These are phyloP conservation scores for Cladosporium austrohemisphaericum DNA, from an alignment of 2,329 filamentous ascomycete species.

Conservation along the genomic window DNA sequence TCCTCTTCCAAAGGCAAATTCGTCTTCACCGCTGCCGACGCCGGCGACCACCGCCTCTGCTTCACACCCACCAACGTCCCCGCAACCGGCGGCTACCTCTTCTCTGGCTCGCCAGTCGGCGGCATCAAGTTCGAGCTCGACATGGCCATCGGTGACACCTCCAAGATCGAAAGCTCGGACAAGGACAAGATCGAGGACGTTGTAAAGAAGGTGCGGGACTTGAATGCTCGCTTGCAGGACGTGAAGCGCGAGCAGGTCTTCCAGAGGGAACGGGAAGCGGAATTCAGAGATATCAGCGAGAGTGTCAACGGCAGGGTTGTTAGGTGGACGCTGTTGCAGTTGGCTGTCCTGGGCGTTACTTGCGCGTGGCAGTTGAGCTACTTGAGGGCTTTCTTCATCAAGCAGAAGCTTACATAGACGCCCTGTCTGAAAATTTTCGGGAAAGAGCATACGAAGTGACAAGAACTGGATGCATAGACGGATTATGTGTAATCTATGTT, in stretches of 20 bases:
- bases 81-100: slow-evolving; percentile 68
- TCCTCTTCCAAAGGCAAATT: slow-evolving; percentile 75
- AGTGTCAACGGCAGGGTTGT: slow-evolving; percentile 86
- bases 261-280: slow-evolving; percentile 94
- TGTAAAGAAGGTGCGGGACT: slow-evolving; percentile 78
- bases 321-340: slow-evolving; percentile 88
- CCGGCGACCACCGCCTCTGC: slow-evolving; percentile 94
- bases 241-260: slow-evolving; percentile 94
- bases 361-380: slow-evolving; percentile 98
- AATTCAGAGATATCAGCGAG: slow-evolving; percentile 97
- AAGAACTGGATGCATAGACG: not conserved
- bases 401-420: slow-evolving; percentile 90
- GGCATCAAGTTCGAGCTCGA: slow-evolving; percentile 83
- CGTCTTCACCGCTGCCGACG: slow-evolving; percentile 90
- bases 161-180: slow-evolving; percentile 87
- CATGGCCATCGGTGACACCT: slow-evolving; percentile 90
- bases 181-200: slow-evolving; percentile 91
- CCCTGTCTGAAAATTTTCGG: too few relatives aligned
- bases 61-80: slow-evolving; percentile 78
- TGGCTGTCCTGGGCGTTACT: slow-evolving; percentile 76
- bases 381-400: slow-evolving; percentile 96
- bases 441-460: too few relatives aligned
- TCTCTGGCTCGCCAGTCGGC: slow-evolving; percentile 60
- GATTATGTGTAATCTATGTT: not conserved
- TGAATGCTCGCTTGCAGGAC: slow-evolving; percentile 82